These are phyloP conservation scores for Ajuga reptans DNA, from an alignment of 305 asterid species.

Conservation along the genomic window DNA sequence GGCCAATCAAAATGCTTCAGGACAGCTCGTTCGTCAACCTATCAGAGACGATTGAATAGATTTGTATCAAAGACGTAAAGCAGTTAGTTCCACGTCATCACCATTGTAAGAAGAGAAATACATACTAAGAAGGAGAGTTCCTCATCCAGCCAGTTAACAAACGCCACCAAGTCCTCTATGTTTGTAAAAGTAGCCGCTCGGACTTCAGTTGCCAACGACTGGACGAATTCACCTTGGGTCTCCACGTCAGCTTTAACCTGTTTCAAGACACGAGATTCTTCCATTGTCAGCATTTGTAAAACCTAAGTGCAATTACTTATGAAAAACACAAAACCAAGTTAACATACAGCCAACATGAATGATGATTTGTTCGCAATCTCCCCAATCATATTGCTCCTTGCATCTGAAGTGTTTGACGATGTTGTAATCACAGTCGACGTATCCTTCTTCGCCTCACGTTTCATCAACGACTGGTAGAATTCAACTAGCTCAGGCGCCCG, in stretches of 20 bases:
- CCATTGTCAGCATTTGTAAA: slow-evolving; percentile 18
- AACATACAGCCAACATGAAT: slow-evolving; percentile 82
- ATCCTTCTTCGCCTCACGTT: slow-evolving; percentile 91
- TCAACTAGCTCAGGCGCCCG: slow-evolving; percentile 99
- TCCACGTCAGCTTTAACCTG: slow-evolving; percentile 99
- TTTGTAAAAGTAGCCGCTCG: slow-evolving; percentile 65
- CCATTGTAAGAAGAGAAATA: not conserved
- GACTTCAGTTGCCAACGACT: slow-evolving; percentile 85
- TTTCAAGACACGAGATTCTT: slow-evolving; percentile 18
- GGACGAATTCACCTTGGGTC: slow-evolving; percentile 91
- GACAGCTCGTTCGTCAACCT: slow-evolving; percentile 95
- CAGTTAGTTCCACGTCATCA: not conserved
- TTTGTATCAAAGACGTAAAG: not conserved
- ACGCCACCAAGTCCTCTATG: slow-evolving; percentile 67
- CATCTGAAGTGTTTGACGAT: slow-evolving; percentile 55
- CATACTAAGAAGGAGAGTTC: slow-evolving; percentile 85
- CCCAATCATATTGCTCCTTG: slow-evolving; percentile 94
- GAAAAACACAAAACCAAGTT: not conserved
- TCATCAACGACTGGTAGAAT: slow-evolving; percentile 84
- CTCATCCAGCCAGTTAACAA: slow-evolving; percentile 96
- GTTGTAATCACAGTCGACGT: slow-evolving; percentile 53
- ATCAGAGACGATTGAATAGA: slow-evolving; percentile 8
- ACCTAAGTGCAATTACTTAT: not conserved
- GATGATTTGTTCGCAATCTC: slow-evolving; percentile 92
- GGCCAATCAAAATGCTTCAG: slow-evolving; percentile 99